Base-by-base conservation (phyloP, 1,139 yeast species). In the Diutina ranongensis region DNA sequence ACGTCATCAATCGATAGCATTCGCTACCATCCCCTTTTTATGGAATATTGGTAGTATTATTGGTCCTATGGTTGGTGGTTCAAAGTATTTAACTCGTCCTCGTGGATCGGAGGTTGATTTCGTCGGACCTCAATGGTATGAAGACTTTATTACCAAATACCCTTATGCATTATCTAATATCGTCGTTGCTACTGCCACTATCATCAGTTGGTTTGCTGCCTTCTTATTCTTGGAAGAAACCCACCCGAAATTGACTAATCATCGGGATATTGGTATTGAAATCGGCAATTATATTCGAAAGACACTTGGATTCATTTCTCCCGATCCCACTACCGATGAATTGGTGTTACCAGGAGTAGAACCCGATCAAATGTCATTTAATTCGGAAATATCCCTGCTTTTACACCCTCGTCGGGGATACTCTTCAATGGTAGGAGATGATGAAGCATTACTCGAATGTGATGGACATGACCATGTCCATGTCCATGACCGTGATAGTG, bases 41-140 rank as follows among this genome's bases (percentile, higher is more conserved):
- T 52, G 54, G 54, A 52, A 51, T 40, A 48, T 52, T 10, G 55
- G 55, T 15, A 46, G 52, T 35, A 51, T 52, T n/a, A 38, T 51
- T 4, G 55, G 55, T 1, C 55, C 55, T 2, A 45, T 50, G 44
- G 47, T 52, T 18, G 55, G 55, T 5, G 53, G 54, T 4, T 49
- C 50, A 10, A 45, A 45, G 38, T 49, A 46, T 45, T 46, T 50
- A 44, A 51, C 55, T 2, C 46, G 53, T 10, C 54, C 54, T 5
- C 19, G 13, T 15, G 35, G 18, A 25, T 21, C 25, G 25, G 28
- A 20, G 15, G 25, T 31, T 2, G 18, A 22, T 25, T 22, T 22
- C 13, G 27, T 59, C 45, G 53, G 49, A 5, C 31, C 28, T 38
- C 10, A 38, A 15, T 28, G 27, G 28, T 45, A 50, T 44, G 50